Conservation (phyloP, 257 asterid genomes). For the Fraxinus cuspidata region DNA sequence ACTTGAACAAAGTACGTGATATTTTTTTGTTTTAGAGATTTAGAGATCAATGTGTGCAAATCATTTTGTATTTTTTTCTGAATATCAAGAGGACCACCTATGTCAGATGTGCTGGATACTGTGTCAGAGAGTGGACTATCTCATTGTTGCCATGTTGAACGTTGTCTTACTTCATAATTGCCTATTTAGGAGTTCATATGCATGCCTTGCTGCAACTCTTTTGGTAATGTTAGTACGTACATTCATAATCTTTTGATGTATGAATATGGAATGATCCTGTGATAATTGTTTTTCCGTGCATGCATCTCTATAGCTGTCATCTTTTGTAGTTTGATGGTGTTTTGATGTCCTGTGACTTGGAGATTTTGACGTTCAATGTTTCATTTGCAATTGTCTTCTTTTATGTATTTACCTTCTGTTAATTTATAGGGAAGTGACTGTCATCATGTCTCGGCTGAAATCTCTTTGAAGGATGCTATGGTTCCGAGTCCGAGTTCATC, state of each 20-base stretch:
- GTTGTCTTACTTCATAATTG: background rate
- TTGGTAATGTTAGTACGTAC: background rate
- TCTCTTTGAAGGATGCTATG: conserved; percentile 29
- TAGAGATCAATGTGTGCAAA: background rate
- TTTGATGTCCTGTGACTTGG: background rate
- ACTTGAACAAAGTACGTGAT: background rate
- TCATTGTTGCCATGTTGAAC: background rate
- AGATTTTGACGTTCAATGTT: background rate
- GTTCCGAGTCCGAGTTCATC: conserved; percentile 11
- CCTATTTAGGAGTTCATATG: background rate
- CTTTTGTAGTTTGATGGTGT: background rate
- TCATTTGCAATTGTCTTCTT: conserved; percentile 3
- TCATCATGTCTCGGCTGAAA: conserved; percentile 33
- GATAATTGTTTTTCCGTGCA: background rate
- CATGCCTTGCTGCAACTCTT: background rate
- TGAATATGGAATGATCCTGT: background rate
- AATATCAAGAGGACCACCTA: background rate
- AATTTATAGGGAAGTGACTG: conserved; percentile 39
- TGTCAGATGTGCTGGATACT: background rate
- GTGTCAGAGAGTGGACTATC: background rate
- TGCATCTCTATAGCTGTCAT: background rate
- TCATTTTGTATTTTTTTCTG: background rate
- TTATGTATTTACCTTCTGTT: background rate
- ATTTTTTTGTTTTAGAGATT: background rate
- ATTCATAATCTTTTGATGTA: background rate